These are phyloP conservation scores for Ogataea hybrid DNA, from an alignment of 1,139 yeast genomes.

Conservation along the genomic window DNA sequence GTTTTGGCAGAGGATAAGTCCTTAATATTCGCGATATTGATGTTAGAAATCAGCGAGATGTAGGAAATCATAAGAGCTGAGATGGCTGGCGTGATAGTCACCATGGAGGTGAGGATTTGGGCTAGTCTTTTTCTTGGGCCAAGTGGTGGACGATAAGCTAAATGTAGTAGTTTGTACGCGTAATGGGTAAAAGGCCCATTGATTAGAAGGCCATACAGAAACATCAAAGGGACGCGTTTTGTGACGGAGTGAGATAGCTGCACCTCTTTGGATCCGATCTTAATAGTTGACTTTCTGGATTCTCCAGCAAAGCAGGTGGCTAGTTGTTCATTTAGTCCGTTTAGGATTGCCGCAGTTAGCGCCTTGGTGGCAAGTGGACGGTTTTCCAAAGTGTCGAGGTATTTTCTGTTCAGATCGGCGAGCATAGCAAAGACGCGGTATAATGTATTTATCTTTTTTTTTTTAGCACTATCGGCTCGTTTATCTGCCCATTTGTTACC, in stretches of 20 bases:
- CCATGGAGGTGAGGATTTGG: conserved; percentile 61
- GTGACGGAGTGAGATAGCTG: conserved; percentile 41
- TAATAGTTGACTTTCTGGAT: conserved; percentile 19
- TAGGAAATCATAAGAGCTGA: conserved; percentile 57
- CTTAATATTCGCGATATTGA: conserved; percentile 12
- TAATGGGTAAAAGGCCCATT: conserved; percentile 76
- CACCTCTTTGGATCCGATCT: conserved; percentile 16
- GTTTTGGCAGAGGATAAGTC: conserved; percentile 16
- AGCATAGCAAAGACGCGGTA: conserved; percentile 1
- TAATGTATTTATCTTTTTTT: not conserved
- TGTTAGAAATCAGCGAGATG: conserved; percentile 43
- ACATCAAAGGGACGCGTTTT: conserved; percentile 59
- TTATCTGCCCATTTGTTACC: conserved; percentile 8
- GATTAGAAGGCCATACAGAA: conserved; percentile 66
- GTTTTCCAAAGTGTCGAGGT: conserved; percentile 41
- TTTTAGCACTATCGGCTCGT: not conserved
- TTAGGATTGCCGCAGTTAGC: conserved; percentile 55
- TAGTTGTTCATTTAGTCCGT: conserved; percentile 57
- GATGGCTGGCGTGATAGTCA: conserved; percentile 63
- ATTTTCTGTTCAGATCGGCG: conserved; percentile 28
- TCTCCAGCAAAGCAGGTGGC: conserved; percentile 50
- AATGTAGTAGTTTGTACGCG: conserved; percentile 48
- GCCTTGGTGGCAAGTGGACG: conserved; percentile 63
- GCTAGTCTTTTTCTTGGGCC: conserved; percentile 42
- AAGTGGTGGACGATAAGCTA: conserved; percentile 41